Percentiles rank a stretch among this genome's conserved stretches.
phyloP scores from a whole-genome alignment of 2,329 filamentous ascomycete genomes.

The Arthrobotrys sphaeroides region DNA sequence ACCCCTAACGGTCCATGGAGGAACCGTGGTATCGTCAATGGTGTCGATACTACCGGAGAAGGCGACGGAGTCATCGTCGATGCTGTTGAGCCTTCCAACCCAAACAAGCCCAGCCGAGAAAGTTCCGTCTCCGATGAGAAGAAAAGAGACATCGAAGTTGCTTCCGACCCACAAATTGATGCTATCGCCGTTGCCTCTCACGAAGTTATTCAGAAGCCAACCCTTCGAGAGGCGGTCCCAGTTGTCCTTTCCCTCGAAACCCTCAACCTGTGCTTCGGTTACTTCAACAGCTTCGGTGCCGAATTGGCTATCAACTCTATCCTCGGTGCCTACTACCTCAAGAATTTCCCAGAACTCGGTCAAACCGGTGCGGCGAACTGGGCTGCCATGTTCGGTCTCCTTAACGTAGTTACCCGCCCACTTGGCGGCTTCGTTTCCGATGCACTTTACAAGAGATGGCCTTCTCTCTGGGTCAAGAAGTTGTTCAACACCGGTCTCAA shows the following conservation, averaged over 20 bases:
- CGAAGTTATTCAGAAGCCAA: slow-evolving; percentile 68
- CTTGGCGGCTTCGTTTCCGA: slow-evolving; percentile 67
- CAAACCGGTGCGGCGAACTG: slow-evolving; percentile 70
- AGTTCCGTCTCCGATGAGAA: slow-evolving; percentile 59
- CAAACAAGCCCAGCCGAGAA: slow-evolving; percentile 11
- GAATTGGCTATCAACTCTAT: slow-evolving; percentile 72
- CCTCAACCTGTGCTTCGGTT: slow-evolving; percentile 68
- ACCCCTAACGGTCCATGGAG: slow-evolving; percentile 84
- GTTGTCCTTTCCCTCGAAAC: slow-evolving; percentile 68
- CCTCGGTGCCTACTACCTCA: slow-evolving; percentile 69
- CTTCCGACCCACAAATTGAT: slow-evolving; percentile 60
- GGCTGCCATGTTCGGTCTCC: slow-evolving; percentile 68
- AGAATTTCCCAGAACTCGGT: slow-evolving; percentile 69
- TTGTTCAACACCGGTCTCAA: slow-evolving; percentile 68
- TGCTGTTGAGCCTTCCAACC: slow-evolving; percentile 12
- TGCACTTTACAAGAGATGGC: slow-evolving; percentile 66
- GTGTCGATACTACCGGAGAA: slow-evolving; percentile 58
- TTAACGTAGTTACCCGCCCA: slow-evolving; percentile 65
- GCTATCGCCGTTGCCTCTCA: slow-evolving; percentile 57
- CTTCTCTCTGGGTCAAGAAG: slow-evolving; percentile 72
- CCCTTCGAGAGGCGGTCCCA: slow-evolving; percentile 64
- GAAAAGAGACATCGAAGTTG: slow-evolving; percentile 61
- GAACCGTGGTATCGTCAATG: slow-evolving; percentile 69
- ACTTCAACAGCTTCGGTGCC: slow-evolving; percentile 71
- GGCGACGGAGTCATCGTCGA: slow-evolving; percentile 62